Evolutionary conservation across 1,284 basidiomycete genomes (phyloP), one percentile per base, ranked within the genome.

Genomic region (Austroboletus novae-zelandiae): DNA sequence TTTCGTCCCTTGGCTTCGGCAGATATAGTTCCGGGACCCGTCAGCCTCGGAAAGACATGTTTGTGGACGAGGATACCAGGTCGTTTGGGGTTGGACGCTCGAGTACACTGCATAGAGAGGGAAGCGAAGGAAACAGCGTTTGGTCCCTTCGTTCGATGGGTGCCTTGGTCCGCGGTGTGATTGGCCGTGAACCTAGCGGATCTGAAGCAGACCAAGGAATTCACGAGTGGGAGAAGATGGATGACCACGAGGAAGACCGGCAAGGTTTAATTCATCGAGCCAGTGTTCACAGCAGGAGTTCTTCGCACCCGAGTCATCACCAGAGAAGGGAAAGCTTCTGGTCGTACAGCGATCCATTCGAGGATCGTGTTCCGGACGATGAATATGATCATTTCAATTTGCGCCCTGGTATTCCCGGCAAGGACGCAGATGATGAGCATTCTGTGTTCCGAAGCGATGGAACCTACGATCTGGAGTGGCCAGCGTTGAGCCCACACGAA

Each of bases 11-110:
- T 14, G 58, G 65, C 35, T 42, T 69, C 50, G 42, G 30, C 18
- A 65, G 49, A 42, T 51, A 44, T 45, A 47, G 43, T 36, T 50
- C 45, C 15, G 34, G 8, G 14, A 17, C 43, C n/a, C 48, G 10
- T 13, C 61, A 48, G 14, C 66, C 66, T 10, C 59, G 85, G 32
- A 73, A 76, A 29, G 86, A 90, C 61, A 89, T 90, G 80, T 76
- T 90, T 32, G 86, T 81, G 2, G 86, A 90, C 52, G 87, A 90
- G 66, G 87, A 90, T 59, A 74, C 77, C 2, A 71, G 75, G 13
- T 75, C 79, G 18, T 81, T 84, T 50, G 73, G 32, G 66, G 57
- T 50, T 58, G 58, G 47, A 62, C 59, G 45, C 59, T 67, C 57
- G 62, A 43, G 52, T 65, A 55, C 56, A 58, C n/a, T 63, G 61